Base-by-base conservation (phyloP, 2,329 filamentous ascomycete species). In the Nigrospora sphaerica region DNA sequence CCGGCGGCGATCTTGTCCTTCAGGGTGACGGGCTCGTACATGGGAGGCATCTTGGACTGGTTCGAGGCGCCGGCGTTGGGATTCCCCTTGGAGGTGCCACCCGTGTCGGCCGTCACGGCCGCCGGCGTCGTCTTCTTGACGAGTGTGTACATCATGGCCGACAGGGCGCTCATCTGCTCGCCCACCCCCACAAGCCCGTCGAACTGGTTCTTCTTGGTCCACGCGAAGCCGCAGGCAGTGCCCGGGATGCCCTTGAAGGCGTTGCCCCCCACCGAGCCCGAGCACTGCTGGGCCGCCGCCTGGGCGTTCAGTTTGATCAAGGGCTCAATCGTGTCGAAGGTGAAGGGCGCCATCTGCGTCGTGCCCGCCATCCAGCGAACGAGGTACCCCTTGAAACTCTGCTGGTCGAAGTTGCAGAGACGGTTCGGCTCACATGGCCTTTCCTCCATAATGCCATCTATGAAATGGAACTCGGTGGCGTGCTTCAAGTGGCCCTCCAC, bases 321-420 rank as follows among this genome's bases (percentile, higher is more conserved):
- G 6, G 72, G 68, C 55, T 70, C 67, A 50, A 84, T 74, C 5
- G 59, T 64, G 42, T 71, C 63, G 49, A 64, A 68, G 1, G 73
- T 77, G 52, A 72, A 70, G 1, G 80, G 75, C 1, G 75, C 78
- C 56, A 83, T 60, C 59, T 77, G 72, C 7, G 72, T 65, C 2
- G 78, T 75, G 16, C 67, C 68, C 1, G 78, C 73, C 59, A 84
- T 65, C 79, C 83, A 90, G 39, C 86, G 81, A 23, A 79, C 66
- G 23, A 88, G 70, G 62, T 88, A 89, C 12, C 83, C 85, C 67
- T 90, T 90, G 78, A 89, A 90, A 41, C 75, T 81, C 57, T 77
- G 76, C 67, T 89, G 84, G 62, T 90, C 85, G 52, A 73, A 73
- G 66, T 88, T 78, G 72, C 86, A 91, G 23, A 69, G 71, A 46